These are phyloP conservation scores for Penicillium sp. DNA, from an alignment of 2,329 filamentous ascomycete species.

Conservation along the genomic window DNA sequence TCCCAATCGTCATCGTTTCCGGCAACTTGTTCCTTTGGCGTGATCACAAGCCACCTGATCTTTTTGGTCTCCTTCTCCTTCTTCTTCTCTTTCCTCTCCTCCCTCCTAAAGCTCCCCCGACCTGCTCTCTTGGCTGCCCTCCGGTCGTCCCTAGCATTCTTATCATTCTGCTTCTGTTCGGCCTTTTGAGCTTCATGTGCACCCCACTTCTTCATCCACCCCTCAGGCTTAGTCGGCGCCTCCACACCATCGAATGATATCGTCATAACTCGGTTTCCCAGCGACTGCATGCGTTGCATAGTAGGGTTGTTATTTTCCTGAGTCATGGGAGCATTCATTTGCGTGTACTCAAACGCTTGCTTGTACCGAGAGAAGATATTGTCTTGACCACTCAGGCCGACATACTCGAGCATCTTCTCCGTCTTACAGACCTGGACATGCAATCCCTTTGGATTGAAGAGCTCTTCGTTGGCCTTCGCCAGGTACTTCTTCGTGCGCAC, in stretches of 20 bases:
- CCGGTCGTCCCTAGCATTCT: conserved; percentile 1
- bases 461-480: conserved; percentile 25
- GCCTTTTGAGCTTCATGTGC: conserved; percentile 10
- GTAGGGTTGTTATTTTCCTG: not conserved
- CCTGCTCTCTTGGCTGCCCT: not conserved
- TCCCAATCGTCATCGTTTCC: not conserved
- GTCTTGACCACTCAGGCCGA: conserved; percentile 10
- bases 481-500: conserved; percentile 26
- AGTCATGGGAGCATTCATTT: not conserved
- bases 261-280: conserved; percentile 13
- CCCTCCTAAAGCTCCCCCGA: not conserved
- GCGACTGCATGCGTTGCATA: conserved; percentile 10
- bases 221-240: conserved; percentile 5
- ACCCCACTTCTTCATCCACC: conserved; percentile 14
- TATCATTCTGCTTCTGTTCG: conserved; percentile 12
- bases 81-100: conserved; percentile 1
- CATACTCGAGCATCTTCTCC: conserved; percentile 19
- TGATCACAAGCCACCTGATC: not conserved
- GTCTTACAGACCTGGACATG: conserved; percentile 24
- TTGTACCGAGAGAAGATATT: not conserved
- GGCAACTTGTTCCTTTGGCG: not conserved
- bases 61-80: no score
- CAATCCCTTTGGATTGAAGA: conserved; percentile 31
- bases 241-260: conserved; percentile 13
- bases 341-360: not conserved